phyloP scores from a whole-genome alignment of 768 basidiomycete genomes.

The Suillus occidentalis region DNA sequence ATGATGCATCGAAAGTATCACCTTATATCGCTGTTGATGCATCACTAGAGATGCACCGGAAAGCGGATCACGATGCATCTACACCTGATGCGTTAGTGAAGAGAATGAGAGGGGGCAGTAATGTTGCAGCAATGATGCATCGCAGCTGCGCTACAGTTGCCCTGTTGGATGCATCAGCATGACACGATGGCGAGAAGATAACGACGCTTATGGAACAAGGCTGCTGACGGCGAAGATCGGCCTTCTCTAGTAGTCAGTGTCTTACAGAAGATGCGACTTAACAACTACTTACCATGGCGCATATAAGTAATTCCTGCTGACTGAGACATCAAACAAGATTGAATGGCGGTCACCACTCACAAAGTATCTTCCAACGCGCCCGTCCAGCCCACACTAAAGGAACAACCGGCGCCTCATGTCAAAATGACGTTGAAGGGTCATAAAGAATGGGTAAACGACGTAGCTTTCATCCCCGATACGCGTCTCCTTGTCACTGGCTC shows the following conservation, averaged over 20 bases:
- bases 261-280: background rate
- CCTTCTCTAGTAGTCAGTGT: background rate
- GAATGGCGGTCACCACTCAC: background rate
- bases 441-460: rapidly evolving
- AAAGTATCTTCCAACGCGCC: background rate
- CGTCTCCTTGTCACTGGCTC: background rate
- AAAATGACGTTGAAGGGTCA: background rate
- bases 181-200: too few species aligned
- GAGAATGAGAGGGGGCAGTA: too few species aligned
- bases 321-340: background rate
- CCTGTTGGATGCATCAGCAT: too few species aligned
- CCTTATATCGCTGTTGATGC: too few species aligned
- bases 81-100: too few species aligned
- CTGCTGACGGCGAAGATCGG: too few species aligned
- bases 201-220: too few species aligned
- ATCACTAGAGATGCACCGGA: too few species aligned
- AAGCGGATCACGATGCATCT: too few species aligned
- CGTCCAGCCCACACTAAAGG: background rate
- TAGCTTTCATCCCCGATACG: background rate
- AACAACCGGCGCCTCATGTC: background rate
- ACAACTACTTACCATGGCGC: background rate
- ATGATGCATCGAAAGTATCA: too few species aligned
- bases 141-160: too few species aligned
- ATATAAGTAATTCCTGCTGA: background rate
- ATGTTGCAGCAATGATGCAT: too few species aligned